These are phyloP conservation scores for Vigna trinervia DNA, from an alignment of 306 rosid species.

Conservation along the genomic window DNA sequence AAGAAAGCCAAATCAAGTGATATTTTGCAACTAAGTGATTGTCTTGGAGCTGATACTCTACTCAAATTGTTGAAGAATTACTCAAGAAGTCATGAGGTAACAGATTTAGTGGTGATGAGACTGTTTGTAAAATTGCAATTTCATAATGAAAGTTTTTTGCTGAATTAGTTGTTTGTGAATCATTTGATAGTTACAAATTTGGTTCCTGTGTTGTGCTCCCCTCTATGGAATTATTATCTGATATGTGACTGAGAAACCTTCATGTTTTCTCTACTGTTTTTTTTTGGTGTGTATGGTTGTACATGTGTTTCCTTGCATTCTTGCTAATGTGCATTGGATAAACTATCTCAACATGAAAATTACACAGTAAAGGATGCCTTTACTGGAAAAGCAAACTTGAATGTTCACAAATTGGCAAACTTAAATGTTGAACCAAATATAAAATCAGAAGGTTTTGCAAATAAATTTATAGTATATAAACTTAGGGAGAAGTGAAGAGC, in stretches of 20 bases:
- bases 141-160: background rate
- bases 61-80: slow-evolving; percentile 92
- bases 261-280: background rate
- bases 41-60: slow-evolving; percentile 97
- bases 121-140: background rate
- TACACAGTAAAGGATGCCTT: background rate
- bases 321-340: background rate
- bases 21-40: slow-evolving; percentile 81
- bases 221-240: background rate
- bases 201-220: background rate
- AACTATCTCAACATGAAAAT: no score
- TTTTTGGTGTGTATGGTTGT: background rate
- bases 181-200: background rate
- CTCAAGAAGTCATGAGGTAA: slow-evolving; percentile 95
- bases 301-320: background rate
- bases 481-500: background rate
- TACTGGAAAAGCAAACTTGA: background rate
- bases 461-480: background rate
- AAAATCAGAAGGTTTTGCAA: background rate
- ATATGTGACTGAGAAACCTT: background rate
- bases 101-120: background rate
- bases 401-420: background rate
- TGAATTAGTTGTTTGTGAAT: background rate
- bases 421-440: background rate
- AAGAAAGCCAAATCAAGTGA: slow-evolving; percentile 72